A percentile compares a stretch with the other conserved stretches of the same genome.
Evolutionary conservation across 2,329 filamentous ascomycete genomes (phyloP).

Genomic region (Zymoseptoria tritici): DNA sequence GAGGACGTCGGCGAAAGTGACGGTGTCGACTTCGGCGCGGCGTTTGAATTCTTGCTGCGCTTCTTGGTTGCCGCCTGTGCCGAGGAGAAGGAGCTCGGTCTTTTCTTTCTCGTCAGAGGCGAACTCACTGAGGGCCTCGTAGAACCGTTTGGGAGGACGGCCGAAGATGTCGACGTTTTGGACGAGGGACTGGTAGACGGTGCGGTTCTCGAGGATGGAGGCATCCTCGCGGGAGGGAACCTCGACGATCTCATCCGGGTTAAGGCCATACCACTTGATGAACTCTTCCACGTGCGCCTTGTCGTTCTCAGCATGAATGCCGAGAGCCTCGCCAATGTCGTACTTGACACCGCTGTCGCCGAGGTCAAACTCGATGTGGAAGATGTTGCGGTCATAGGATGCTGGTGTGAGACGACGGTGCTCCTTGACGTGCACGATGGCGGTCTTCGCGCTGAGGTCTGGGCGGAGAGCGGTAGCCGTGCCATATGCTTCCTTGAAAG

Average conservation of each 20-base stretch:
- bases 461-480: slow-evolving; percentile 69
- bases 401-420: slow-evolving; percentile 83
- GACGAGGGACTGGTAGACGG: slow-evolving; percentile 80
- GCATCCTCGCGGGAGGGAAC: slow-evolving; percentile 77
- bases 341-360: slow-evolving; percentile 87
- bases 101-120: slow-evolving; percentile 76
- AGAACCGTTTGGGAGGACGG: slow-evolving; percentile 95
- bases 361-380: slow-evolving; percentile 98
- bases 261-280: slow-evolving; percentile 81
- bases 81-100: slow-evolving; percentile 68
- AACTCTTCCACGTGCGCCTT: slow-evolving; percentile 70
- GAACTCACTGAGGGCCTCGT: slow-evolving; percentile 82
- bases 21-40: slow-evolving; percentile 79
- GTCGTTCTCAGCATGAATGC: slow-evolving; percentile 94
- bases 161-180: slow-evolving; percentile 97
- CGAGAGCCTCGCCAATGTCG: slow-evolving; percentile 93
- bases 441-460: slow-evolving; percentile 78
- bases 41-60: slow-evolving; percentile 88
- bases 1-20: slow-evolving; percentile 85
- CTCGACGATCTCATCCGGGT: slow-evolving; percentile 78
- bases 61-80: slow-evolving; percentile 54
- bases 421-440: slow-evolving; percentile 84
- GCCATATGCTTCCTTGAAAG: slow-evolving; percentile 90
- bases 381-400: slow-evolving; percentile 96
- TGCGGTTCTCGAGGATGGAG: slow-evolving; percentile 71